Percentiles rank a stretch among this genome's conserved stretches.
Evolutionary conservation across 2,329 filamentous ascomycete species (phyloP).

Genomic region (Neonectria faginata): DNA sequence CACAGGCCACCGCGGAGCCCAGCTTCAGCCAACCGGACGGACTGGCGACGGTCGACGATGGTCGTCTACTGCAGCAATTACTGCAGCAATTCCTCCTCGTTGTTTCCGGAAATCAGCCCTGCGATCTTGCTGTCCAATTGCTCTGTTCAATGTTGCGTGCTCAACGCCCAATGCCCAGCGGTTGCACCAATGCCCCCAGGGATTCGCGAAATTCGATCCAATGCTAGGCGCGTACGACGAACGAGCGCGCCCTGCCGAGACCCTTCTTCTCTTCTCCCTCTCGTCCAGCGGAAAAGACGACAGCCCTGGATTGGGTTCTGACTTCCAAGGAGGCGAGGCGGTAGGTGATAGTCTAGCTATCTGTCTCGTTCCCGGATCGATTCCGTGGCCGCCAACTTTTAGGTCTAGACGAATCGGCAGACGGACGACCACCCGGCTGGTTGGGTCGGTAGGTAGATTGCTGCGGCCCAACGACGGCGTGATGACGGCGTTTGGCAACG

Average conservation of each 20-base stretch:
- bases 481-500: slow-evolving; percentile 15
- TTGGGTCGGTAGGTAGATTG: neutral
- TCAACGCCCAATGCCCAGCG: neutral
- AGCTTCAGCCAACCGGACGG: slow-evolving; percentile 16
- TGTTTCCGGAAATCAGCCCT: slow-evolving; percentile 3
- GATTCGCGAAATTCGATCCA: too few species aligned
- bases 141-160: neutral
- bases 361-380: neutral
- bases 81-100: slow-evolving; percentile 15
- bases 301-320: neutral
- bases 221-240: slow-evolving; percentile 1
- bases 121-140: slow-evolving; percentile 2
- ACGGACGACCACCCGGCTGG: neutral
- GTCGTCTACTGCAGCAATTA: slow-evolving; percentile 9
- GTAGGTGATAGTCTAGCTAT: neutral
- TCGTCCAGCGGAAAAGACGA: neutral
- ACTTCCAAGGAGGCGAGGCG: neutral
- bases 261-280: neutral
- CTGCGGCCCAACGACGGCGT: slow-evolving; percentile 29
- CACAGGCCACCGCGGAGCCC: slow-evolving; percentile 6
- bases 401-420: neutral
- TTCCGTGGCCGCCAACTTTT: slow-evolving; percentile 11
- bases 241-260: neutral
- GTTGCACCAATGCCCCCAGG: too few species aligned
- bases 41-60: neutral